A percentile compares a stretch with the other conserved stretches of the same genome.
Conservation (phyloP, 352 stramenopile species). For the Globisporangium mamillatum region DNA sequence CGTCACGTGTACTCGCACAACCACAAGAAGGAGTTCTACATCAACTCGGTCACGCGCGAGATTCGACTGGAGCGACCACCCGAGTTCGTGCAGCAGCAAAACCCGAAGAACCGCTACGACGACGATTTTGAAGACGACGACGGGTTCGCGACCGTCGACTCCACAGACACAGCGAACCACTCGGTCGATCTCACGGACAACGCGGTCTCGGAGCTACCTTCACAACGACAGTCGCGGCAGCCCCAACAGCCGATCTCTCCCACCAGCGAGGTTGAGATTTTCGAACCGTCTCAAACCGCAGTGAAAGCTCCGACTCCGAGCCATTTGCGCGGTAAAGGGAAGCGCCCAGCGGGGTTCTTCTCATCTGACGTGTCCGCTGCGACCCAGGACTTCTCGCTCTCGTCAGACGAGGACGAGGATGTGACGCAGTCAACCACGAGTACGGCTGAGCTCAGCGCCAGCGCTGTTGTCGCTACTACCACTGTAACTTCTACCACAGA, state of each 20-base stretch:
- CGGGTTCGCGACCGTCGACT: slow-evolving; percentile 19
- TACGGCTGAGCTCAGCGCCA: slow-evolving; percentile 3
- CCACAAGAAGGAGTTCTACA: slow-evolving; percentile 69
- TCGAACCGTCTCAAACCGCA: slow-evolving; percentile 21
- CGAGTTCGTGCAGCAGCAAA: slow-evolving; percentile 49
- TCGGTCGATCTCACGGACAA: slow-evolving; percentile 15
- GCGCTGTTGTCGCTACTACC: not conserved
- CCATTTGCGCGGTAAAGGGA: slow-evolving; percentile 26
- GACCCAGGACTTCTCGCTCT: slow-evolving; percentile 36
- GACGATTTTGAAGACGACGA: slow-evolving; percentile 29
- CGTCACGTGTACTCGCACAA: slow-evolving; percentile 65
- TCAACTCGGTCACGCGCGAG: slow-evolving; percentile 71
- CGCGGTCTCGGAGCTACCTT: slow-evolving; percentile 4
- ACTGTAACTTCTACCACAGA: not conserved
- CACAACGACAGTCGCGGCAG: not conserved
- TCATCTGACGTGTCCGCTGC: slow-evolving; percentile 35
- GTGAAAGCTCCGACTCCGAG: slow-evolving; percentile 16
- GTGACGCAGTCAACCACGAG: not conserved
- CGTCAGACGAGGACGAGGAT: slow-evolving; percentile 26
- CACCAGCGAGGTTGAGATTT: slow-evolving; percentile 11
- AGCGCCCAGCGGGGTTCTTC: slow-evolving; percentile 34
- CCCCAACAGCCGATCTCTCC: slow-evolving; percentile 1
- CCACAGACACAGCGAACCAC: slow-evolving; percentile 18
- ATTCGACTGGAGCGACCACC: slow-evolving; percentile 62
- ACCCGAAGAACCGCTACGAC: slow-evolving; percentile 52